phyloP scores from a whole-genome alignment of 768 basidiomycete species.

The Rhodotorula graminis region DNA sequence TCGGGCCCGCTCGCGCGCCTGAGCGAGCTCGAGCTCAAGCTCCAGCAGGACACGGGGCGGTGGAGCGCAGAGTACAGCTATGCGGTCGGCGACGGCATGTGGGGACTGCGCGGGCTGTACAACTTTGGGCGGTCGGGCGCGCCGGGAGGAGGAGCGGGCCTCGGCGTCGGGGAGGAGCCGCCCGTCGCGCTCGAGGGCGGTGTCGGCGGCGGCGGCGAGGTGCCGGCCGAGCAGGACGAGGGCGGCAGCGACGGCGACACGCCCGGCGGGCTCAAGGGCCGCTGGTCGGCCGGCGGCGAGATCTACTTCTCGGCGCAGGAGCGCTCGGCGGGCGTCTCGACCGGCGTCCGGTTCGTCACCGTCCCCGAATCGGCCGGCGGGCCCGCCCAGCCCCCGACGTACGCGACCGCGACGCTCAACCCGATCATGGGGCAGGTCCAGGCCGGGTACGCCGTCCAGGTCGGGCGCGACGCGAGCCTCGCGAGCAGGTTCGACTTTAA shows the following conservation, averaged over 20 bases:
- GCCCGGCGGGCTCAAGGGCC: conserved; percentile 81
- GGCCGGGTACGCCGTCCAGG: conserved; percentile 81
- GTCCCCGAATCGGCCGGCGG: conserved; percentile 68
- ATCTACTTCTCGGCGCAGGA: conserved; percentile 90
- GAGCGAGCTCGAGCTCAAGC: conserved; percentile 62
- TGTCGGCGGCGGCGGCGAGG: too few species aligned
- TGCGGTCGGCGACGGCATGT: conserved; percentile 91
- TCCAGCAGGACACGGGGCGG: conserved; percentile 87
- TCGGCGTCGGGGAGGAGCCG: too few species aligned
- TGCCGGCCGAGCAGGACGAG: conserved; percentile 56
- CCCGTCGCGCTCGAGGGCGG: too few species aligned
- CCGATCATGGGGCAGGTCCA: conserved; percentile 94
- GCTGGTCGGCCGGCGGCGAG: conserved; percentile 87
- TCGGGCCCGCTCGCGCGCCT: conserved; percentile 48
- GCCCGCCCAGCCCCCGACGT: conserved; percentile 81
- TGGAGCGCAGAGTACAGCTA: conserved; percentile 93
- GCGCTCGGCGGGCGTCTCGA: conserved; percentile 91
- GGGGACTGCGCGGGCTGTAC: conserved; percentile 77
- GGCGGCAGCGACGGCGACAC: conserved; percentile 71
- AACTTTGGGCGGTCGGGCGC: conserved; percentile 75
- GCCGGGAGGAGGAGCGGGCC: conserved; percentile 38
- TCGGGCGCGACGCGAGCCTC: conserved; percentile 75
- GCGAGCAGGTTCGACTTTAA: conserved; percentile 81
- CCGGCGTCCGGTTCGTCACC: conserved; percentile 89
- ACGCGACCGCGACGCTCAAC: conserved; percentile 88